phyloP scores from a whole-genome alignment of 164 flowering plant species.

The Kingdonia uniflora region DNA sequence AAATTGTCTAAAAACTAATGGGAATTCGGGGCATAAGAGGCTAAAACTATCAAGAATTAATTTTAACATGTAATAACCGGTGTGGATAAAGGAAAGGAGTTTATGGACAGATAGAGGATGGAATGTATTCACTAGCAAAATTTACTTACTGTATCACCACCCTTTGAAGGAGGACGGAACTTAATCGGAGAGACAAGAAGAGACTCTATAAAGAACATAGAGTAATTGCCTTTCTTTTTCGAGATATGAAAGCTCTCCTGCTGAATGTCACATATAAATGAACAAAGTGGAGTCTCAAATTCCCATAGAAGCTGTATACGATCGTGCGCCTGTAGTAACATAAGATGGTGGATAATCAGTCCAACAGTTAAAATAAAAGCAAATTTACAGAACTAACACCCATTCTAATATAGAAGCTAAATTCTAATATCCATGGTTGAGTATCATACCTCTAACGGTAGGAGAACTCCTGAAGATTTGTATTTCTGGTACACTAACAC shows the following conservation, averaged over 20 bases:
- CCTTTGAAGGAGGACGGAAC: conserved; percentile 76
- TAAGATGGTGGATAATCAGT: no score
- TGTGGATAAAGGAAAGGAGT: background rate
- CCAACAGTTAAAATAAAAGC: background rate
- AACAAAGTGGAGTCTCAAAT: conserved; percentile 56
- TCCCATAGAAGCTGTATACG: conserved; percentile 58
- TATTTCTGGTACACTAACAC: conserved; percentile 26
- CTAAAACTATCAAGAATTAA: no score
- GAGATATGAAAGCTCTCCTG: conserved; percentile 16
- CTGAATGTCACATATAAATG: conserved; percentile 60
- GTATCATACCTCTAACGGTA: conserved; percentile 61
- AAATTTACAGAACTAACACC: background rate
- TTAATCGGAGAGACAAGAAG: conserved; percentile 87
- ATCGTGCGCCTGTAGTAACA: conserved; percentile 40
- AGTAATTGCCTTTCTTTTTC: conserved; percentile 23
- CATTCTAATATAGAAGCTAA: no score
- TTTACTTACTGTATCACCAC: conserved; percentile 59
- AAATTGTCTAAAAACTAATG: no score
- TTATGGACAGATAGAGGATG: background rate
- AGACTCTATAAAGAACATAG: conserved; percentile 73
- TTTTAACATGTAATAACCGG: no score
- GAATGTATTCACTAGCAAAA: background rate
- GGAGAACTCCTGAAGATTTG: conserved; percentile 29
- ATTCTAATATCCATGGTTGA: background rate
- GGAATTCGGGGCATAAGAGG: no score